Conservation (phyloP, 169 alveolate species). For the Eimeria brunetti region DNA sequence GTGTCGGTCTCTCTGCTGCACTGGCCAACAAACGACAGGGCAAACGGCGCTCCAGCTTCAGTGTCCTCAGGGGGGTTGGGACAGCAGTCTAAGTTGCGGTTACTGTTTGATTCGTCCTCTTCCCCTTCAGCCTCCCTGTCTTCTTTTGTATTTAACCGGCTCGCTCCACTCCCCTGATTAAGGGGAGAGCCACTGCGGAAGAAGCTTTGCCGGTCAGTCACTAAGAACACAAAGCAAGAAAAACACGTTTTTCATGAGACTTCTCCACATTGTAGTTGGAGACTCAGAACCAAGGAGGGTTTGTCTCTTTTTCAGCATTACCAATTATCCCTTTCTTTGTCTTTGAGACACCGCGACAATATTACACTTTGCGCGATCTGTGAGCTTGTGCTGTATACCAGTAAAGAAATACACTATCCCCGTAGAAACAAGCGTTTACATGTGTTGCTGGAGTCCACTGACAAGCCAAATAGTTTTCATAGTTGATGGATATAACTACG, state of each 20-base stretch:
- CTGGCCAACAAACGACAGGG: not conserved
- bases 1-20: conserved; percentile 13
- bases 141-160: not conserved
- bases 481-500: not conserved
- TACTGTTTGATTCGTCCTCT: not conserved
- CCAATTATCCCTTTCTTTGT: not conserved
- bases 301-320: not conserved
- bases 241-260: not conserved
- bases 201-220: conserved; percentile 7
- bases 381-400: not conserved
- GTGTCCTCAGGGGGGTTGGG: not conserved
- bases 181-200: not conserved
- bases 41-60: not conserved
- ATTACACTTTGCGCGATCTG: not conserved
- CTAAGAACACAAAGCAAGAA: not conserved
- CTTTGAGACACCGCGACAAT: not conserved
- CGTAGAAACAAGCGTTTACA: not conserved
- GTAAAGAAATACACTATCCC: not conserved
- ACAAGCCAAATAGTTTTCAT: not conserved
- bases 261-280: not conserved
- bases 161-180: not conserved
- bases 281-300: not conserved
- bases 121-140: not conserved
- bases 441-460: not conserved
- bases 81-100: not conserved